Base-by-base conservation (phyloP, 2,329 filamentous ascomycete species). In the Calonectria pauciramosa region DNA sequence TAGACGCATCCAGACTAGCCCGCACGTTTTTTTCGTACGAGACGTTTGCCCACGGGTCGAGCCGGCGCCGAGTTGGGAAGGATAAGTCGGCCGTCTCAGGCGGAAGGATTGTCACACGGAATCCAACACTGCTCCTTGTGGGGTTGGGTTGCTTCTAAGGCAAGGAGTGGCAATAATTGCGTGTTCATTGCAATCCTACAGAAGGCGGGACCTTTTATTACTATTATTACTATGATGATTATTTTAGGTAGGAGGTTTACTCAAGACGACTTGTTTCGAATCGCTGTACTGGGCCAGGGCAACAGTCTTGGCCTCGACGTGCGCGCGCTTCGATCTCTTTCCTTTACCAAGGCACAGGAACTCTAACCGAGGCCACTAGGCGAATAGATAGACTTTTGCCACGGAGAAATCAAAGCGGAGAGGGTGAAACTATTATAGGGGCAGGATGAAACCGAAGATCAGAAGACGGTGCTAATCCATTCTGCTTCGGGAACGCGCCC, bases 351-450 rank as follows among this genome's bases (percentile, higher is more conserved):
- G 14, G 10, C 56, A 16, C 34, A 30, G 23, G 36, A 36, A 41
- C 34, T 26, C n/a, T 63, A 63, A 38, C 34, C 56, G 34, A 41
- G 56, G 16, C 51, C 30, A 28, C 23, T n/a, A n/a, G 44, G 44
- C 44, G 44, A 18, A 41, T 41, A 36, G 56, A 63, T 63, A 63
- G 26, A 63, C 34, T 63, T 60, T 60, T 20, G 10, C 9, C 14
- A 23, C 36, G 56, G 56, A 23, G 13, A 41, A 63, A 41, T 44
- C 23, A 28, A 41, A 34, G n/a, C 23, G 23, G 36, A 63, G 36
- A 41, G n/a, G 44, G 26, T 41, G 56, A 63, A 63, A 63, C 56
- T 63, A 41, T 41, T 63, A 63, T 63, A 63, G 34, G 56, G 56
- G 34, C 56, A 63, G 14, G 34, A 63, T 63, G 56, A 63, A 63